Evolutionary conservation across 2,329 filamentous ascomycete genomes (phyloP).

Genomic region (Lecanosticta acicola): DNA sequence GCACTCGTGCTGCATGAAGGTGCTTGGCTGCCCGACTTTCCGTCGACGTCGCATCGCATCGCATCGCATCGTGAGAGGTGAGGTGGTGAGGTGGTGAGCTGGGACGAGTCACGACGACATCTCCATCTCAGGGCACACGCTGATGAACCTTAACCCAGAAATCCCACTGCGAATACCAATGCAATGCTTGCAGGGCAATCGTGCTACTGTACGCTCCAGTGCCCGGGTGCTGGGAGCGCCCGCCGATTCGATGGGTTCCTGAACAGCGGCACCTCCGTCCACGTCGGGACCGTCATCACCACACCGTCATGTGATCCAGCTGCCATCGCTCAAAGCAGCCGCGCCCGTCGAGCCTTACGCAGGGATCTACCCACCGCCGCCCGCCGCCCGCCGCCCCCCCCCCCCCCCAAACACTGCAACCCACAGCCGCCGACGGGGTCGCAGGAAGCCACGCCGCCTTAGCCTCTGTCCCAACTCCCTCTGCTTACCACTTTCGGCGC

Average conservation of each 20-base stretch:
- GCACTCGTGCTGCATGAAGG: too few species aligned
- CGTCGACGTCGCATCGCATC: too few species aligned
- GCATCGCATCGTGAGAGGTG: too few species aligned
- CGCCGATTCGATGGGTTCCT: constrained; percentile 27
- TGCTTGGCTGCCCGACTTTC: too few species aligned
- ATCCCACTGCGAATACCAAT: constrained; percentile 1
- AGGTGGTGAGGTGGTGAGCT: too few species aligned
- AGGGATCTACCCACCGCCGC: too few species aligned
- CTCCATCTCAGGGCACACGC: constrained; percentile 9
- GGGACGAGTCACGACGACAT: too few species aligned
- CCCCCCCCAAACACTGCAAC: constrained; percentile 31
- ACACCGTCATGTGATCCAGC: constrained; percentile 5
- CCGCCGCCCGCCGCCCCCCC: too few species aligned
- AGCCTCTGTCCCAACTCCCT: constrained; percentile 31
- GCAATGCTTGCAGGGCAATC: constrained; percentile 14
- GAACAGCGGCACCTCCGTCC: constrained; percentile 19
- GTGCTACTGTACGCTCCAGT: constrained; percentile 24
- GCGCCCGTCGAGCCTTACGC: constrained; percentile 25
- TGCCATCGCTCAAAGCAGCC: constrained; percentile 24
- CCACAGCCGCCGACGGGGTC: constrained; percentile 35
- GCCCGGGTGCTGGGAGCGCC: constrained; percentile 25
- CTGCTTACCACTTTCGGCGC: constrained; percentile 29
- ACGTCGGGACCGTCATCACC: constrained; percentile 20
- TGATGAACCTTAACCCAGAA: constrained; percentile 27
- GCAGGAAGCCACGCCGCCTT: constrained; percentile 31